Conservation (phyloP, 108 stramenopile species). For the Cylindrotheca closterium region DNA sequence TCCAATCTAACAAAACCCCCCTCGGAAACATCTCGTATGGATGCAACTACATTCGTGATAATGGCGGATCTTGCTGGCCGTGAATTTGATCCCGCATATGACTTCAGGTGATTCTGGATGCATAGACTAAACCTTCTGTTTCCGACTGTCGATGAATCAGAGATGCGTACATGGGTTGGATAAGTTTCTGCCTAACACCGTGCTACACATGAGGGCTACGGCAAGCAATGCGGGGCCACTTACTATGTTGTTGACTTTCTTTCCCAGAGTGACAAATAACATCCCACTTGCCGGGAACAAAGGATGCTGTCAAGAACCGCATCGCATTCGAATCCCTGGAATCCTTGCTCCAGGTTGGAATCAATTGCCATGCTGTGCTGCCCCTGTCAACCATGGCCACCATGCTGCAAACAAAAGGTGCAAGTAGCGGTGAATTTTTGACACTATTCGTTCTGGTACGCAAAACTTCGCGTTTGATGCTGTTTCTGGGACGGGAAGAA, state of each 20-base stretch:
- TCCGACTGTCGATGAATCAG: constrained; percentile 17
- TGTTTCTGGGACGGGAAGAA: no score
- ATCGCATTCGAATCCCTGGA: no score
- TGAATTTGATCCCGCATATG: constrained; percentile 13
- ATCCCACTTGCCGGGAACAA: constrained; percentile 17
- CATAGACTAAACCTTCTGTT: constrained; percentile 22
- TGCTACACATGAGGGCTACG: no score
- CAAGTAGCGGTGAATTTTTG: no score
- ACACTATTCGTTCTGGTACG: no score
- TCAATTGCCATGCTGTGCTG: no score
- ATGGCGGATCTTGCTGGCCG: constrained; percentile 16
- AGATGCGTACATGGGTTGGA: no score
- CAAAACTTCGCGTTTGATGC: no score
- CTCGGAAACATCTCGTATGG: not conserved
- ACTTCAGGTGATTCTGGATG: constrained; percentile 10
- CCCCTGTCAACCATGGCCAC: no score
- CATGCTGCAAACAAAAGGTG: no score
- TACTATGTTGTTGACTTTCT: constrained; percentile 12
- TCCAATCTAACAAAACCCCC: constrained; percentile 35
- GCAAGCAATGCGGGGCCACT: not conserved
- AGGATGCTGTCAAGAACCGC: not conserved
- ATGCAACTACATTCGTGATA: constrained; percentile 12
- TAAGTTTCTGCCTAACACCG: no score
- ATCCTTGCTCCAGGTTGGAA: no score
- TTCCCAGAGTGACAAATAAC: constrained; percentile 21